Percentiles rank a stretch among this genome's conserved stretches.
These are phyloP conservation scores for Chlamydomonas schloesseri DNA, from an alignment of 139 green algal genomes.

Conservation along the genomic window DNA sequence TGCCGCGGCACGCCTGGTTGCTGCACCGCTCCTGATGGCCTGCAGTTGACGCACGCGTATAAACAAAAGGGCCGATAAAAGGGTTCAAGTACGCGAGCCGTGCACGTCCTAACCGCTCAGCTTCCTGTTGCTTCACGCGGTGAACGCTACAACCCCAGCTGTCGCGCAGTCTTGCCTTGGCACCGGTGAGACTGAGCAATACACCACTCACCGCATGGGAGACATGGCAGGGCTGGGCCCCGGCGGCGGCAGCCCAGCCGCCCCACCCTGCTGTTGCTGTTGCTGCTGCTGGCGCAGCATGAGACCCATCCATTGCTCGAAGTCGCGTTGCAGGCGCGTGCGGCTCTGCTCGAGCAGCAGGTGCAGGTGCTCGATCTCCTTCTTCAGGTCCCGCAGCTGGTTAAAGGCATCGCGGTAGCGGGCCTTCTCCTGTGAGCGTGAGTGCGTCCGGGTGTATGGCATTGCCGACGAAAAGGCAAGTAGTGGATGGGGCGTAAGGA, in stretches of 20 bases:
- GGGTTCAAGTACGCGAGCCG: too few relatives aligned
- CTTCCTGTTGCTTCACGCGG: too few relatives aligned
- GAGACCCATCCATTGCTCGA: constrained; percentile 84
- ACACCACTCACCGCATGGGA: background rate
- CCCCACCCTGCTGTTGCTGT: constrained; percentile 9
- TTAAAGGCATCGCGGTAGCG: constrained; percentile 82
- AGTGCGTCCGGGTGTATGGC: too few relatives aligned
- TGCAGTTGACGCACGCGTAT: too few relatives aligned
- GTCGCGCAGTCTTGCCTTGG: too few relatives aligned
- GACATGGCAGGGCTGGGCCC: background rate
- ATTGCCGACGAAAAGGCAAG: too few relatives aligned
- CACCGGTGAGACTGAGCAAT: too few relatives aligned
- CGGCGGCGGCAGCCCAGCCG: background rate
- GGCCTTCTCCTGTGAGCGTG: constrained; percentile 70
- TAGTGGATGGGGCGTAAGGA: too few relatives aligned
- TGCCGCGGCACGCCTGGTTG: constrained; percentile 11
- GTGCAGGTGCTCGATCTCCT: constrained; percentile 91
- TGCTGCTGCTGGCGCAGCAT: constrained; percentile 56
- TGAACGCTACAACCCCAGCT: too few relatives aligned
- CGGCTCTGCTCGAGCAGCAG: constrained; percentile 83
- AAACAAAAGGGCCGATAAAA: too few relatives aligned
- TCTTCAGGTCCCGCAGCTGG: constrained; percentile 83
- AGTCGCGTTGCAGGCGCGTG: constrained; percentile 77
- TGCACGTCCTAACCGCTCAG: too few relatives aligned
- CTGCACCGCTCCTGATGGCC: background rate